Conservation (phyloP, 2,329 filamentous ascomycete genomes). For the Sarocladium brachiariae region DNA sequence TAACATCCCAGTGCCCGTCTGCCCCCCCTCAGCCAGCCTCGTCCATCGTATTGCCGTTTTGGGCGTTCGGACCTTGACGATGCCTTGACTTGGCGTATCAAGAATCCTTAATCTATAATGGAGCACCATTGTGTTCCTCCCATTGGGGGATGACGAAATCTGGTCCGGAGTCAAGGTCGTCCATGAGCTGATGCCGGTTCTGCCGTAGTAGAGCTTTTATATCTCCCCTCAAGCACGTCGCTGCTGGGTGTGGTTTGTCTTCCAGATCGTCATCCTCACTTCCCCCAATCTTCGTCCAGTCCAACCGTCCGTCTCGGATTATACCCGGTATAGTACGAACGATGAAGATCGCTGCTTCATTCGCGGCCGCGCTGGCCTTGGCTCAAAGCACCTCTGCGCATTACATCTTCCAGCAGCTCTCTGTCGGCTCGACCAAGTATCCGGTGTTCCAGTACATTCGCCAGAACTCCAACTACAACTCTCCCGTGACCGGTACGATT, state of each 20-base stretch:
- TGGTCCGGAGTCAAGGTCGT: neutral
- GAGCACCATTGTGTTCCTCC: neutral
- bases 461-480: slow-evolving; percentile 30
- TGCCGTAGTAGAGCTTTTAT: slow-evolving; percentile 4
- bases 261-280: neutral
- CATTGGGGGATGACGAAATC: neutral
- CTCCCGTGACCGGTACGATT: slow-evolving; percentile 23
- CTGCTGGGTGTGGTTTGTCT: no score
- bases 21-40: neutral
- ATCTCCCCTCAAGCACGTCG: neutral
- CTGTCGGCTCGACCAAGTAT: slow-evolving; percentile 18
- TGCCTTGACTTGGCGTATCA: neutral
- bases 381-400: slow-evolving; percentile 14
- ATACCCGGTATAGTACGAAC: neutral
- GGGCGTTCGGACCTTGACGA: neutral
- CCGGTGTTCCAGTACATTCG: slow-evolving; percentile 28
- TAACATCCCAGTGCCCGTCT: no score
- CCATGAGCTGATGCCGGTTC: neutral
- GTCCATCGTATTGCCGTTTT: neutral
- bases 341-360: slow-evolving; percentile 11
- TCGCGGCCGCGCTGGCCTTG: slow-evolving; percentile 8
- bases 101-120: slow-evolving; percentile 6
- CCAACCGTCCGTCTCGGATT: neutral
- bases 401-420: slow-evolving; percentile 25
- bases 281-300: neutral